phyloP scores from a whole-genome alignment of 345 rosid species.

The Acer saccharum region DNA sequence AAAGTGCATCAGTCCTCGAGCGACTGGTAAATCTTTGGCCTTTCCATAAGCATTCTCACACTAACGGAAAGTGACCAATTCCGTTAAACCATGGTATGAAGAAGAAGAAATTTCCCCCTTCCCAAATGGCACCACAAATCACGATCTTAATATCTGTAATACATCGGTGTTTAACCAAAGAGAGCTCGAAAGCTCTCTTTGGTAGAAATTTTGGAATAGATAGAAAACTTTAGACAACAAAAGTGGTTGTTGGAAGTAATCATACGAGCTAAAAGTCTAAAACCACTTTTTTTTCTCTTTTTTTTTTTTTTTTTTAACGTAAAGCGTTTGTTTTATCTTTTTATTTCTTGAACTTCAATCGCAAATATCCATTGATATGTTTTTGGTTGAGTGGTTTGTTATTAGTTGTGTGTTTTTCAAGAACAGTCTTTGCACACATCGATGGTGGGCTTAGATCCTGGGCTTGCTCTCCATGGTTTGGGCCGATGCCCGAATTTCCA shows the following conservation, averaged over 20 bases:
- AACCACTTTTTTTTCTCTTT: background rate
- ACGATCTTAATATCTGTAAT: too few relatives aligned
- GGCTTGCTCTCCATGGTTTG: too few relatives aligned
- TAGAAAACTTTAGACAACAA: background rate
- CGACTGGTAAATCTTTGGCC: slow-evolving; percentile 83
- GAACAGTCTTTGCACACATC: too few relatives aligned
- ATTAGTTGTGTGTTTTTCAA: too few relatives aligned
- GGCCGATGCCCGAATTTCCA: too few relatives aligned
- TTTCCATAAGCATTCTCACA: slow-evolving; percentile 54
- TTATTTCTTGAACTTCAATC: background rate
- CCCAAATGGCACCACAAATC: too few relatives aligned
- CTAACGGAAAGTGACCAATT: slow-evolving; percentile 44
- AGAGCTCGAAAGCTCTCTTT: background rate
- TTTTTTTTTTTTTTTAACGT: too few relatives aligned
- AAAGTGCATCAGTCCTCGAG: slow-evolving; percentile 90
- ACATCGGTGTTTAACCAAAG: background rate
- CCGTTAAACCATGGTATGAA: background rate
- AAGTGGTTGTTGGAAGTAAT: background rate
- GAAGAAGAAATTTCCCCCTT: background rate
- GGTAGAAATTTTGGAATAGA: background rate
- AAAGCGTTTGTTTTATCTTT: background rate
- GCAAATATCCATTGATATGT: background rate
- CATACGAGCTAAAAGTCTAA: background rate
- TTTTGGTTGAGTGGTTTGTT: background rate
- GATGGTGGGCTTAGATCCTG: too few relatives aligned